Evolutionary conservation across 768 basidiomycete genomes (phyloP), one percentile per base, ranked within the genome.

Genomic region (Rhizopogon roseolus): DNA sequence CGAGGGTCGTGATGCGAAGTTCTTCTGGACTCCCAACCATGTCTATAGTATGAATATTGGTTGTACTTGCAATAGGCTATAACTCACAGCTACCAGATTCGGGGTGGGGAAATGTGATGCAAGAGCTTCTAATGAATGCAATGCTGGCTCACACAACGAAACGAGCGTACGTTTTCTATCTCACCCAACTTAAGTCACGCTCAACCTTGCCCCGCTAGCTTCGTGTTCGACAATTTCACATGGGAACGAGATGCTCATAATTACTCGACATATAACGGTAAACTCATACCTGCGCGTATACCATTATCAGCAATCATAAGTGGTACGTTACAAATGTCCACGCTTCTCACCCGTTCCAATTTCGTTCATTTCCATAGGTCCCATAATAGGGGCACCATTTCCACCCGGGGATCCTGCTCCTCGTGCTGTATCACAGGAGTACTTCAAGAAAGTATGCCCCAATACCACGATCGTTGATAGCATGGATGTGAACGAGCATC

Each of bases 101-200:
- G 41, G 85, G 84, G 3, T 85, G 81, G 81, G 84, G 83, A 2
- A 86, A 86, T 51, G 73, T 66, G 8, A 70, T 85, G 72, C 81
- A 86, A 55, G 83, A 84, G 54, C 73, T 81, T 54, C 50, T 85
- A 4, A 59, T 84, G 44, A 76, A 79, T 45, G 72, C 80, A 0
- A 69, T 79, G 41, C 64, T 86, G 3, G 77, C 82, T 0, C 71
- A 76, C 45, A 62, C 67, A 2, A 63, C 80, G 0, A 73, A 74
- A 29, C 66, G 82, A 57, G 70, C 79, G 79, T 85, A 63, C 54
- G 82, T 71, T 10, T 10, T 41, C 7, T 11, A n/a, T 22, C 7
- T 14, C 9, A 2, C 4, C 14, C 9, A 7, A 29, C 19, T 48
- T 41, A 1, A 16, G 29, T 4, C 22, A 19, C 14, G 17, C 19